Percentiles rank a stretch among this genome's conserved stretches.
Evolutionary conservation across 495 filamentous ascomycete genomes (phyloP).

Genomic region (Penicillium desertorum): DNA sequence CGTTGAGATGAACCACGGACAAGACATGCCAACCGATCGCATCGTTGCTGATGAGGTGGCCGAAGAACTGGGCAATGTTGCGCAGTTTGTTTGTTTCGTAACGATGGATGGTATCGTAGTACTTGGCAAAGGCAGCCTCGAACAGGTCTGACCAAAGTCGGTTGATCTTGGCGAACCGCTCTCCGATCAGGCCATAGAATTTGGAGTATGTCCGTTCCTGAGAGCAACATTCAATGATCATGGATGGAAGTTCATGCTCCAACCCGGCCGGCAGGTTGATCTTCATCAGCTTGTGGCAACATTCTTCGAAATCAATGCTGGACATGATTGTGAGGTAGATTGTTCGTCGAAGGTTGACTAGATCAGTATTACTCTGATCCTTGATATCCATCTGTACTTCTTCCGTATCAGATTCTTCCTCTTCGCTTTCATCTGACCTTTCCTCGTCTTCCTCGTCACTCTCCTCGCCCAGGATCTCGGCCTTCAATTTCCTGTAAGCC

Average conservation of each 20-base stretch:
- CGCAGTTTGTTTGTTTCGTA: constrained; percentile 92
- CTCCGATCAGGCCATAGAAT: constrained; percentile 92
- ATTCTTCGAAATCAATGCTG: constrained; percentile 91
- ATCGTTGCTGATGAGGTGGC: constrained; percentile 82
- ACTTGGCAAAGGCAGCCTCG: constrained; percentile 81
- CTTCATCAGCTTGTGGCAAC: constrained; percentile 92
- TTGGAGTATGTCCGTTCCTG: constrained; percentile 96
- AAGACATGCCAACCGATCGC: constrained; percentile 91
- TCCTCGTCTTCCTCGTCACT: constrained; percentile 76
- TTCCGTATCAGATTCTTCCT: constrained; percentile 77
- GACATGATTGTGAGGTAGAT: constrained; percentile 99
- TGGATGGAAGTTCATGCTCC: constrained; percentile 86
- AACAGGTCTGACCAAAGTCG: constrained; percentile 91
- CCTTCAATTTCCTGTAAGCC: constrained; percentile 83
- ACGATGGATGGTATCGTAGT: constrained; percentile 96
- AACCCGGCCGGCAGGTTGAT: constrained; percentile 83
- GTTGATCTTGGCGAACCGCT: constrained; percentile 93
- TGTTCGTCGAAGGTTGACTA: constrained; percentile 87
- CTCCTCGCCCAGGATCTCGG: constrained; percentile 90
- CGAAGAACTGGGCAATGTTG: constrained; percentile 94
- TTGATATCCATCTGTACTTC: constrained; percentile 85
- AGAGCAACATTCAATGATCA: constrained; percentile 94
- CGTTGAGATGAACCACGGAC: constrained; percentile 80
- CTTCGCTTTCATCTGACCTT: constrained; percentile 67
- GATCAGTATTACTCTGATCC: constrained; percentile 92